These are phyloP conservation scores for Mycena galopus DNA, from an alignment of 768 basidiomycete genomes.

Conservation along the genomic window DNA sequence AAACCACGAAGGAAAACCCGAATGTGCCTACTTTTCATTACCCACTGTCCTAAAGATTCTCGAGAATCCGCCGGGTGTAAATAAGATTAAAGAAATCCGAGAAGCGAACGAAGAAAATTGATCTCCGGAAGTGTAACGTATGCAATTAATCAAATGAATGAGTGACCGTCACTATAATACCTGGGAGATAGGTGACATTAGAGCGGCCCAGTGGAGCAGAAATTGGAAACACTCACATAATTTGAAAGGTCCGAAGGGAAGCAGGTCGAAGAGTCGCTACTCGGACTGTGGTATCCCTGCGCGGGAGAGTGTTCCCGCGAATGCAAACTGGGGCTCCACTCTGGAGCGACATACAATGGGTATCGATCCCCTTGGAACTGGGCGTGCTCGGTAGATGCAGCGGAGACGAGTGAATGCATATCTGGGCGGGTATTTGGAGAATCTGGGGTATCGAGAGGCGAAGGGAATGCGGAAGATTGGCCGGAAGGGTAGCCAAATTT, in stretches of 20 bases:
- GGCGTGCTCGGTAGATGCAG: slow-evolving; percentile 1
- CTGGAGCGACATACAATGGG: slow-evolving; percentile 16
- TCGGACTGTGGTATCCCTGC: slow-evolving; percentile 31
- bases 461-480: neutral
- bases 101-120: neutral
- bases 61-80: neutral
- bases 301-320: slow-evolving; percentile 30
- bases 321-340: neutral
- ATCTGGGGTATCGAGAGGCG: neutral
- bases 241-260: slow-evolving; percentile 47
- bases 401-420: slow-evolving; percentile 11
- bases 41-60: neutral
- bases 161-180: slow-evolving; percentile 22
- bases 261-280: slow-evolving; percentile 41
- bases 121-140: slow-evolving; percentile 19
- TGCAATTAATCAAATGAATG: slow-evolving; percentile 32
- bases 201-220: slow-evolving; percentile 20
- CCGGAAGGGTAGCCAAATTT: slow-evolving; percentile 61
- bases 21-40: neutral
- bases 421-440: slow-evolving; percentile 16
- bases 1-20: neutral
- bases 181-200: slow-evolving; percentile 24
- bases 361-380: slow-evolving; percentile 15
- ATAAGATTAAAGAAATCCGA: neutral
- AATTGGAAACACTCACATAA: slow-evolving; percentile 47